Percentiles rank a stretch among this genome's conserved stretches.
phyloP scores from a whole-genome alignment of 2,329 filamentous ascomycete genomes.

The Fusarium falciforme region DNA sequence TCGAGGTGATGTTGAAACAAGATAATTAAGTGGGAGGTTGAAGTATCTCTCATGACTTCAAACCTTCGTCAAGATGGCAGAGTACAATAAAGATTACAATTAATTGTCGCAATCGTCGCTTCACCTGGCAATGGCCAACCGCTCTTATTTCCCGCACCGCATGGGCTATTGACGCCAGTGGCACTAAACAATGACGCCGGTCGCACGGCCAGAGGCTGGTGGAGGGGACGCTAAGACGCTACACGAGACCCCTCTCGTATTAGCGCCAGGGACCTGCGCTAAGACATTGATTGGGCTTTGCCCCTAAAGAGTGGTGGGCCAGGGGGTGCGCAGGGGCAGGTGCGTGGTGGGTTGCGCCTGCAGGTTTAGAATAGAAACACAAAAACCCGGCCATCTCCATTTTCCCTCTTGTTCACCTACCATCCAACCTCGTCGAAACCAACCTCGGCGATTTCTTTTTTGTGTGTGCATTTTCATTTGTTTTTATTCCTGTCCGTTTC shows the following conservation, averaged over 20 bases:
- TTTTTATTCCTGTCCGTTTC: constrained; percentile 11
- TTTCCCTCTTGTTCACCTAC: not conserved
- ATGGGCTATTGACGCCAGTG: not conserved
- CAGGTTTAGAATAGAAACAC: constrained; percentile 30
- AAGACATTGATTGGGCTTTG: not conserved
- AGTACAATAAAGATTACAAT: not conserved
- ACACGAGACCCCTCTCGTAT: constrained; percentile 20
- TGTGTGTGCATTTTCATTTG: constrained; percentile 3
- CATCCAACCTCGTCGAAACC: constrained; percentile 13
- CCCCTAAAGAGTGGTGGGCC: not conserved
- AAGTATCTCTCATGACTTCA: not conserved
- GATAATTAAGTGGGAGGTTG: not conserved
- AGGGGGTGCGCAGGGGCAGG: not conserved
- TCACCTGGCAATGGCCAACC: not conserved
- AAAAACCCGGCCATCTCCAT: constrained; percentile 20
- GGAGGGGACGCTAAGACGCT: constrained; percentile 5
- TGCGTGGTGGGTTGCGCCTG: not conserved
- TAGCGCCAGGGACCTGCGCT: constrained; percentile 23
- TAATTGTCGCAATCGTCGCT: not conserved
- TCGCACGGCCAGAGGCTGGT: not conserved
- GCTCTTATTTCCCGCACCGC: not conserved
- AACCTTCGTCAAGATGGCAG: not conserved
- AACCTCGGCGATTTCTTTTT: constrained; percentile 7
- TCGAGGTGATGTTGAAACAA: not conserved
- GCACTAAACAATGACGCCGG: not conserved